Conservation (phyloP, 1,284 basidiomycete species). For the Flammula alnicola region DNA sequence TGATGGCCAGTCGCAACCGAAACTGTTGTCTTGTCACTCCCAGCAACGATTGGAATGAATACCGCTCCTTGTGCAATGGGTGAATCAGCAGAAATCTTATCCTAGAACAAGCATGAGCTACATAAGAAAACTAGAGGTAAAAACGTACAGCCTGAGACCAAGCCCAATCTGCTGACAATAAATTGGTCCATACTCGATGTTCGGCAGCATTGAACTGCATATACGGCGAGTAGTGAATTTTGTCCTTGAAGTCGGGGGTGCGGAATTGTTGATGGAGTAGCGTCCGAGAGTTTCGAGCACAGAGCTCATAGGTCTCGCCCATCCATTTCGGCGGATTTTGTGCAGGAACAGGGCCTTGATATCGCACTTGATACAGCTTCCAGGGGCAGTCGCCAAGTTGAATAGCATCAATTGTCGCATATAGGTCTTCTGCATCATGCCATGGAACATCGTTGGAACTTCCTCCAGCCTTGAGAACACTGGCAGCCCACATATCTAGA, state of each 20-base stretch:
- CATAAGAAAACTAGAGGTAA: background rate
- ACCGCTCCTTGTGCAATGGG: slow-evolving; percentile 31
- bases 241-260: slow-evolving; percentile 22
- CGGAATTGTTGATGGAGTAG: slow-evolving; percentile 29
- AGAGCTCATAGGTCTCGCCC: slow-evolving; percentile 30
- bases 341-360: slow-evolving; percentile 14
- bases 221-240: slow-evolving; percentile 30
- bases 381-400: slow-evolving; percentile 25
- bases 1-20: slow-evolving; percentile 39
- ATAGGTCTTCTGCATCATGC: slow-evolving; percentile 19
- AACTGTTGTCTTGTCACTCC: slow-evolving; percentile 42
- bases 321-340: slow-evolving; percentile 26
- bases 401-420: slow-evolving; percentile 25
- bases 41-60: slow-evolving; percentile 33
- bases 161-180: slow-evolving; percentile 35
- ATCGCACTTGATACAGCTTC: slow-evolving; percentile 21
- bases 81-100: slow-evolving; percentile 23
- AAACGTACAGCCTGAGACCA: slow-evolving; percentile 28
- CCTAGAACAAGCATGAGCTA: slow-evolving; percentile 1
- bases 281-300: slow-evolving; percentile 21
- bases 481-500: slow-evolving; percentile 24
- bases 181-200: slow-evolving; percentile 25
- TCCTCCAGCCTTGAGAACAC: slow-evolving; percentile 16
- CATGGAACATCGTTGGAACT: slow-evolving; percentile 11
- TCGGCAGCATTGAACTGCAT: slow-evolving; percentile 22